Evolutionary conservation across 148 eudicot species (phyloP).

Genomic region (Hydrangea macrophylla): DNA sequence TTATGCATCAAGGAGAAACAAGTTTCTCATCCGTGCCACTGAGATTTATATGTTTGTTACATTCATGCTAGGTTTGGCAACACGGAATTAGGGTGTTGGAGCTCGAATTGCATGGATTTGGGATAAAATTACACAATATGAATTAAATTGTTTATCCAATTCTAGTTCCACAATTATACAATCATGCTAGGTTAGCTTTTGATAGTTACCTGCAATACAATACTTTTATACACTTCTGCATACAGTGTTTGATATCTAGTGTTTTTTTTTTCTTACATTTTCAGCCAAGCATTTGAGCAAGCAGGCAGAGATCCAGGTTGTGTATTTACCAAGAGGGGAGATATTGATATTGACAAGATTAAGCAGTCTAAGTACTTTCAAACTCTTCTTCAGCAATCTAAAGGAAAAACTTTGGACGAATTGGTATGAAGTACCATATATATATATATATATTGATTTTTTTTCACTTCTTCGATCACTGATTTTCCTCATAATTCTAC

Average conservation of each 20-base stretch:
- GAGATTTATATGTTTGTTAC: no score
- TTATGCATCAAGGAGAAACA: no score
- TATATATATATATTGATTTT: neutral
- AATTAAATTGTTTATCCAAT: no score
- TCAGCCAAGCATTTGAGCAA: constrained; percentile 87
- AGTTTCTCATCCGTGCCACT: no score
- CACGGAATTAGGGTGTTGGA: no score
- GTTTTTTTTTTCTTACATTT: constrained; percentile 15
- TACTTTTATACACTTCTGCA: neutral
- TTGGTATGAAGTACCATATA: constrained; percentile 34
- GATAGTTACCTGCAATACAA: no score
- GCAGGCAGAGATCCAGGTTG: constrained; percentile 66
- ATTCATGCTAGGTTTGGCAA: no score
- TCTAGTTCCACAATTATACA: no score
- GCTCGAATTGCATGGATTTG: no score
- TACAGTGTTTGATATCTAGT: constrained; percentile 2
- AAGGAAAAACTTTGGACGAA: constrained; percentile 27
- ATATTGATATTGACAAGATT: constrained; percentile 59
- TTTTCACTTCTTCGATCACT: neutral
- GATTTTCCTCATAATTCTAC: neutral
- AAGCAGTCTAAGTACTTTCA: constrained; percentile 68
- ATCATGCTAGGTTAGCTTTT: no score
- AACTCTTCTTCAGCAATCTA: constrained; percentile 45
- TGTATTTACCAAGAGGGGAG: constrained; percentile 44
- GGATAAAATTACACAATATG: no score